A percentile compares a stretch with the other conserved stretches of the same genome.
Evolutionary conservation across 1,139 yeast species (phyloP).

Genomic region (Hyphopichia pseudoburtonii): DNA sequence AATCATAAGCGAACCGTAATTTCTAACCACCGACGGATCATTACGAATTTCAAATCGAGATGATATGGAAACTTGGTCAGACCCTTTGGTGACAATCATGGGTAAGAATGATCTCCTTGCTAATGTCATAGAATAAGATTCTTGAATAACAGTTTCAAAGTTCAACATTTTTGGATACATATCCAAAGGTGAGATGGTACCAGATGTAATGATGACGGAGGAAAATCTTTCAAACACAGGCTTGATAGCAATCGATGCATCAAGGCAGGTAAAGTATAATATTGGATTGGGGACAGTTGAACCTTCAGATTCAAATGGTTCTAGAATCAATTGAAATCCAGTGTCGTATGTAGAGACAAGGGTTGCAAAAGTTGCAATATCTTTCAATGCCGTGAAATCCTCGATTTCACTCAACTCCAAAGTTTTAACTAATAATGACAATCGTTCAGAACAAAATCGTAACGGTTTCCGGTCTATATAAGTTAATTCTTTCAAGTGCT

Average conservation of each 20-base stretch:
- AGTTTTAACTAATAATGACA: constrained; percentile 84
- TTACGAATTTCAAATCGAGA: constrained; percentile 96
- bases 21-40: constrained; percentile 96
- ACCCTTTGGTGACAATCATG: constrained; percentile 93
- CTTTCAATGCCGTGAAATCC: constrained; percentile 89
- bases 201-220: constrained; percentile 94
- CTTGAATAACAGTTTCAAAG: constrained; percentile 91
- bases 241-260: constrained; percentile 96
- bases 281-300: constrained; percentile 98
- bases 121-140: constrained; percentile 93
- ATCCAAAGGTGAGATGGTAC: constrained; percentile 96
- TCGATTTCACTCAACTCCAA: constrained; percentile 86
- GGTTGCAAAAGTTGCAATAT: constrained; percentile 96
- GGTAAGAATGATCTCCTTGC: constrained; percentile 93
- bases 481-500: constrained; percentile 89
- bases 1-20: constrained; percentile 87
- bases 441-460: constrained; percentile 86
- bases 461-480: constrained; percentile 91
- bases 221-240: constrained; percentile 94
- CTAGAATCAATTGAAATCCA: constrained; percentile 88
- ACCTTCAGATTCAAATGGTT: constrained; percentile 95
- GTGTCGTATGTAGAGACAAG: constrained; percentile 90
- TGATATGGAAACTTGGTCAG: constrained; percentile 95
- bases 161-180: constrained; percentile 98
- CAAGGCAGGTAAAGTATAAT: constrained; percentile 90